Base-by-base conservation (phyloP, 345 rosid genomes). In the Bruguiera gymnorhiza region DNA sequence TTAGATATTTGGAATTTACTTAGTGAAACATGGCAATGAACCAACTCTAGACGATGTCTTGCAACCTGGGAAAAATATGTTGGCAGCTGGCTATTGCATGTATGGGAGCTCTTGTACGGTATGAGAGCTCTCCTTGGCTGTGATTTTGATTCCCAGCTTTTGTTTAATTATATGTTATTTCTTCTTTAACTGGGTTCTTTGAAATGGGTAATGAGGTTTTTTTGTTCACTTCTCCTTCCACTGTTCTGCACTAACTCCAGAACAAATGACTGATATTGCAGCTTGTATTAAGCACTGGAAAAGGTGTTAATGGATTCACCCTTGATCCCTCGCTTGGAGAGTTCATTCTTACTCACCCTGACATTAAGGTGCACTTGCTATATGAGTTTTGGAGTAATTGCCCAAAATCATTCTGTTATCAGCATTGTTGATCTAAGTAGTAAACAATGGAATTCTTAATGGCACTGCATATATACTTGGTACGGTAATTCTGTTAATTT, bases 61-160 rank as follows among this genome's bases (percentile, higher is more conserved):
- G 82, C 92, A 90, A 86, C 94, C 98, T 53, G 99, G 99, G 69
- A 86, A 78, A 73, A 81, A 95, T 59, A 87, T 95, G 94, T 63
- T 92, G 20, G 99, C 99, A 20, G 99, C 99, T 66, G 99, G 99
- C 68, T 95, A 92, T 71, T 95, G 98, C 87, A 90, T 95, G 98
- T 95, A 95, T 59, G 99, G 99, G 75, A 95, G 99, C 83, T 92
- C 97, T 50, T 95, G 99, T 89, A 95, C 82, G 94, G 97, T 95
- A 95, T n/a, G 66, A 11, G 59, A 52, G 2, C 11, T 52, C 31
- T 6, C 55, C 36, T 29, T 20, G 23, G 23, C 1, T 39, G 7
- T 63, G 2, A 56, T 56, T 56, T 27, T 24, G 16, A 56, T 56
- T 6, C 60, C 10, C 7, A 3, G 59, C 7, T 56, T 56, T 56